Evolutionary conservation across 352 stramenopile genomes (phyloP).

Genomic region (Phytophthora hybrid): DNA sequence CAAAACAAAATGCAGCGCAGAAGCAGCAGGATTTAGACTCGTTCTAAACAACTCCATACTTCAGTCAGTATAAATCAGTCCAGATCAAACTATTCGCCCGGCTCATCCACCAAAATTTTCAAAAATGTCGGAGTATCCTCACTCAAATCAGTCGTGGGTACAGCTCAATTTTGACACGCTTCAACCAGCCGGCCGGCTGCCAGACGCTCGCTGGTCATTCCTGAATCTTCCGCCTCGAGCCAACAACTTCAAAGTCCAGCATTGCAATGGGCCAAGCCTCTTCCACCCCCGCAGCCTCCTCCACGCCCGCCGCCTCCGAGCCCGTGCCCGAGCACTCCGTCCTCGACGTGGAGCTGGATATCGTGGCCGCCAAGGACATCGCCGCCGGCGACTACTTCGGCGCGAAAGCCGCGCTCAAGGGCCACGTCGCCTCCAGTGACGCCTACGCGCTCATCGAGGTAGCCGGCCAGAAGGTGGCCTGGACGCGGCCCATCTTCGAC

Average conservation of each 20-base stretch:
- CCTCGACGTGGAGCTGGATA: slow-evolving; percentile 48
- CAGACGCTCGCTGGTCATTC: slow-evolving; percentile 11
- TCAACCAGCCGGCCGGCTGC: not conserved
- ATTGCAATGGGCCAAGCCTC: not conserved
- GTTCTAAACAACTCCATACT: not conserved
- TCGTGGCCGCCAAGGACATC: slow-evolving; percentile 45
- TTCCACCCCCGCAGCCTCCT: slow-evolving; percentile 3
- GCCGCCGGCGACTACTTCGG: slow-evolving; percentile 25
- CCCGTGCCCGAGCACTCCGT: slow-evolving; percentile 19
- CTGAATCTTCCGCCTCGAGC: slow-evolving; percentile 2
- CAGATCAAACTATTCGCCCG: not conserved
- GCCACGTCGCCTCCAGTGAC: slow-evolving; percentile 33
- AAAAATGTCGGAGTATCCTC: not conserved
- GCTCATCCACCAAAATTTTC: not conserved
- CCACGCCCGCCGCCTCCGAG: slow-evolving; percentile 8
- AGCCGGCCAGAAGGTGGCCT: slow-evolving; percentile 38
- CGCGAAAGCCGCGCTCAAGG: slow-evolving; percentile 20
- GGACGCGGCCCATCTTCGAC: slow-evolving; percentile 41
- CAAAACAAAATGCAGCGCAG: no score
- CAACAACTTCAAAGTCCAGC: not conserved
- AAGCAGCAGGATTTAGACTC: not conserved
- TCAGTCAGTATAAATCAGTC: not conserved
- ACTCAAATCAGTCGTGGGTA: not conserved
- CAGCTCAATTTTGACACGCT: not conserved
- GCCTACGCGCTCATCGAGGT: slow-evolving; percentile 38